Evolutionary conservation across 2,329 filamentous ascomycete genomes (phyloP).

Genomic region (Pyricularia sp.): DNA sequence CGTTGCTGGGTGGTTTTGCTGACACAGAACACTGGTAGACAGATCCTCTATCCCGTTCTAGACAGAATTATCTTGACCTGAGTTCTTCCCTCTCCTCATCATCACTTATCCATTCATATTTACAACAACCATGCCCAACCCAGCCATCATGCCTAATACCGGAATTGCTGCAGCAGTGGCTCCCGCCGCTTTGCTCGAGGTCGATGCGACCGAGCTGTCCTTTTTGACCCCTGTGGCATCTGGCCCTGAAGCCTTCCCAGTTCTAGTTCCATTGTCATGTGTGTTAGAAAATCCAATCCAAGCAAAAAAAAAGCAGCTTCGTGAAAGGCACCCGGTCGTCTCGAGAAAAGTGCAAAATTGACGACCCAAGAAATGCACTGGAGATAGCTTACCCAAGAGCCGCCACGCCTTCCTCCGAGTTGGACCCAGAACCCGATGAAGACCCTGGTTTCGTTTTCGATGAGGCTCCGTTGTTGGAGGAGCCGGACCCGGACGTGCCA

Average conservation of each 20-base stretch:
- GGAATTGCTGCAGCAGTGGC: neutral
- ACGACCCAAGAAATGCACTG: neutral
- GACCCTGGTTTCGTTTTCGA: neutral
- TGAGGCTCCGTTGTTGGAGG: neutral
- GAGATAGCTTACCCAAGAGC: neutral
- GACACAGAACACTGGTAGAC: too few species aligned
- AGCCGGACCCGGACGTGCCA: neutral
- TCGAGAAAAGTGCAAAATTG: too few species aligned
- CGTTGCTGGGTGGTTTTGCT: too few species aligned
- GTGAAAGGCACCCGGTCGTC: too few species aligned
- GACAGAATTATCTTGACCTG: too few species aligned
- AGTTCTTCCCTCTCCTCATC: neutral
- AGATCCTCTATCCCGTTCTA: too few species aligned
- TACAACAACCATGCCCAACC: neutral
- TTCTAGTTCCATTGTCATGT: neutral
- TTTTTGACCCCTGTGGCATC: neutral
- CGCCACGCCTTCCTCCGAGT: neutral
- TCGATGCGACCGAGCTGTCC: neutral
- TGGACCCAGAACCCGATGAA: neutral
- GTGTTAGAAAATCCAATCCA: neutral
- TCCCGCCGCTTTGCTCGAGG: conserved; percentile 1
- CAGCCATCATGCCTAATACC: neutral
- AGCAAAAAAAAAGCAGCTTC: neutral
- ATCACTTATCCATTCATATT: neutral
- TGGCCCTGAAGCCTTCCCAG: neutral